These are phyloP conservation scores for Botrytis fabae DNA, from an alignment of 2,329 filamentous ascomycete species.

Conservation along the genomic window DNA sequence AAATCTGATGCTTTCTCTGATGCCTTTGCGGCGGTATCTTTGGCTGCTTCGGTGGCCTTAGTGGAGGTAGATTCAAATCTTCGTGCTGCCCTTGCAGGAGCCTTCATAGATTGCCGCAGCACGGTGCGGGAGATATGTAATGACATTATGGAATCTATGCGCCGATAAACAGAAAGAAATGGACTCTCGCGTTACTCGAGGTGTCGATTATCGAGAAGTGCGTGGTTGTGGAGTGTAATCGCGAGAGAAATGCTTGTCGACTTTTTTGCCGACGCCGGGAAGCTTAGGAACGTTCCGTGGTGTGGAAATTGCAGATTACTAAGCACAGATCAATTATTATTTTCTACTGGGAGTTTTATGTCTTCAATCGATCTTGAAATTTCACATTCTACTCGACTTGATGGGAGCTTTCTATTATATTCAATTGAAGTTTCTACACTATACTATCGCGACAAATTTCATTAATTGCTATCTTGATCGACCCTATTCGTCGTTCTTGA, in stretches of 20 bases:
- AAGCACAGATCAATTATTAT: slow-evolving; percentile 17
- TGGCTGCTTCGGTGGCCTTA: slow-evolving; percentile 49
- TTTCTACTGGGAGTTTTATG: neutral
- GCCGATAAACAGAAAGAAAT: slow-evolving; percentile 29
- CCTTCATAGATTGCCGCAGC: slow-evolving; percentile 38
- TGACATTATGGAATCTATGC: slow-evolving; percentile 37
- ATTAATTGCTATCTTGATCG: slow-evolving; percentile 7
- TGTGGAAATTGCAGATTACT: slow-evolving; percentile 20
- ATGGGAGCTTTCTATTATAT: slow-evolving; percentile 5
- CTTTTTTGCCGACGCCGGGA: slow-evolving; percentile 33
- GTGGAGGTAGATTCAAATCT: slow-evolving; percentile 61
- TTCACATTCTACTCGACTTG: neutral
- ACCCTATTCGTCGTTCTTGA: slow-evolving; percentile 59
- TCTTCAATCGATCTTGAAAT: neutral
- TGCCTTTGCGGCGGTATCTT: slow-evolving; percentile 47
- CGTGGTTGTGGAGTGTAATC: slow-evolving; percentile 31
- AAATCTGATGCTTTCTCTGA: slow-evolving; percentile 48
- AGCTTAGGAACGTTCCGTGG: slow-evolving; percentile 26
- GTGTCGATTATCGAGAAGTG: slow-evolving; percentile 35
- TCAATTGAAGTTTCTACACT: slow-evolving; percentile 23
- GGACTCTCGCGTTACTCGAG: slow-evolving; percentile 27
- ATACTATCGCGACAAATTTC: slow-evolving; percentile 21
- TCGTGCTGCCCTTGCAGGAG: slow-evolving; percentile 33
- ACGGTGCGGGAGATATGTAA: slow-evolving; percentile 38
- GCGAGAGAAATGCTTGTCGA: slow-evolving; percentile 30